Evolutionary conservation across 106 monocot genomes (phyloP), one percentile per base, ranked within the genome.

Genomic region (Dioscorea zingiberensis): DNA sequence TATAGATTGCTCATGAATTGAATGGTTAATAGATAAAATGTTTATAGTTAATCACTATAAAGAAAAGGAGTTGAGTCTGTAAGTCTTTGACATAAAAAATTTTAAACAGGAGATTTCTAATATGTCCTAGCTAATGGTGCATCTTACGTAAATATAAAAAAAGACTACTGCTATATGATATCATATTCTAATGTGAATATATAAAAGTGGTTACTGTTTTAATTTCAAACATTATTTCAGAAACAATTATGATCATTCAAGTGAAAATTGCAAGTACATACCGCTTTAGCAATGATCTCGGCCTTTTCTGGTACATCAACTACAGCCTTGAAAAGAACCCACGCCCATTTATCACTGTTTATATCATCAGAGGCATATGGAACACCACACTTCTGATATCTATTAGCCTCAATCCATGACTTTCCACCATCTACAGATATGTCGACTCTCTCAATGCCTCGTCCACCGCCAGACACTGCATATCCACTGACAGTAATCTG

Each of bases 361-460:
- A 73, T 23, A 56, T 79, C 81, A 71, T 82, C 81, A 69, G 89
- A 70, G 60, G 62, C 26, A 22, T 85, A 89, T 13, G 69, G 72
- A 13, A 64, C 58, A 54, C 60, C 48, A 21, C 22, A 21, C 74
- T 68, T 81, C 68, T 89, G 89, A 73, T 64, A 85, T 44, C 78
- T 75, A 24, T 71, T 45, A 22, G 85, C 84, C 72, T 85, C 89
- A 17, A 71, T 23, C 89, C 89, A 89, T 58, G 78, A 79, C 67
- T 85, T 89, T 32, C 89, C 89, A 13, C 90, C 85, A 76, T 93
- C 88, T 48, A 83, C 71, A 25, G 93, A 93, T 73, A 88, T 61
- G 48, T 95, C 91, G 18, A 88, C 91, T 76, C 95, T 87, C 64
- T 95, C 95, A 58, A 95, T 95, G 13, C 91, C 95, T 45, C 95